phyloP scores from a whole-genome alignment of 1,139 yeast species.

The Meyerozyma sp. region DNA sequence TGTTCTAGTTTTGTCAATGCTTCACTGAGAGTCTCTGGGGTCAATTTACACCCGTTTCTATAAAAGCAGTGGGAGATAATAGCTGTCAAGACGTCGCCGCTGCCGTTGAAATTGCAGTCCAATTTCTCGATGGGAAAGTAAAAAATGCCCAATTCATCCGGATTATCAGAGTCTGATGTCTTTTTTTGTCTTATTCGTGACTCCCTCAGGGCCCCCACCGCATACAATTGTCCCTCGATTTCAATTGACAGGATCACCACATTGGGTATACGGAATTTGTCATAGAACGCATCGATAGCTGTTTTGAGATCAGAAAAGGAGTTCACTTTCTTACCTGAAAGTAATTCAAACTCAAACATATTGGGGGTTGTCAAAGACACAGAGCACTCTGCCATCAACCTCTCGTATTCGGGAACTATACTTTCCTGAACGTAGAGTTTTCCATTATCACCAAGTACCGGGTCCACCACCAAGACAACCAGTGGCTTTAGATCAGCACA shows the following conservation, averaged over 20 bases:
- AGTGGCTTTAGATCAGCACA: conserved; percentile 27
- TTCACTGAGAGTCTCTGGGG: conserved; percentile 22
- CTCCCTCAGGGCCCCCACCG: conserved; percentile 24
- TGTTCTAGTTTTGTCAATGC: conserved; percentile 24
- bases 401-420: conserved; percentile 25
- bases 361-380: conserved; percentile 35
- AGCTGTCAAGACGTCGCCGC: conserved; percentile 43
- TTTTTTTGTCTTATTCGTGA: not conserved
- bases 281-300: conserved; percentile 18
- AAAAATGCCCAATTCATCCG: conserved; percentile 12
- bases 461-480: conserved; percentile 32
- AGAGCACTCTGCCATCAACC: conserved; percentile 20
- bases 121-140: conserved; percentile 27
- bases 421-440: conserved; percentile 29
- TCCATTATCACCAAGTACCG: conserved; percentile 39
- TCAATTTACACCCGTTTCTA: conserved; percentile 15
- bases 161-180: not conserved
- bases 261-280: conserved; percentile 18
- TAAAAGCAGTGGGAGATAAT: conserved; percentile 31
- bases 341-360: conserved; percentile 35
- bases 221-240: conserved; percentile 24
- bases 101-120: conserved; percentile 36
- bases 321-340: conserved; percentile 18
- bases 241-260: conserved; percentile 33
- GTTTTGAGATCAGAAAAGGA: conserved; percentile 17